Evolutionary conservation across 2,329 filamentous ascomycete genomes (phyloP), one percentile per base, ranked within the genome.

Genomic region (Camillea tinctor): DNA sequence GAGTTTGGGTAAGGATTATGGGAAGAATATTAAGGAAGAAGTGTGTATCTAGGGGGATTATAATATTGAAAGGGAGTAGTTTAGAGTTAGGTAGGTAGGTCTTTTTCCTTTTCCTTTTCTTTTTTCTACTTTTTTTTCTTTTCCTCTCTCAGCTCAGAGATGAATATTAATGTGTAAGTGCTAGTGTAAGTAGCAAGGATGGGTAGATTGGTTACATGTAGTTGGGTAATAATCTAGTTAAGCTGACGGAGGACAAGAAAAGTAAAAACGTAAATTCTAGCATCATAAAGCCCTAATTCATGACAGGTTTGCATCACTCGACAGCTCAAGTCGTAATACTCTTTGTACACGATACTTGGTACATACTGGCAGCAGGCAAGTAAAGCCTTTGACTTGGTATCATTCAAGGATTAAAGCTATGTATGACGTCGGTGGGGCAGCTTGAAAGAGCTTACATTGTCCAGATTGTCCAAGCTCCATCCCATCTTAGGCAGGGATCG

Each of bases 361-460:
- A 26, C 24, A 26, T 26, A 17, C 11, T 40, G 36, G 36, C 11
- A 13, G 36, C 4, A 6, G 36, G 36, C 36, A 40, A 13, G 36
- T 40, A 40, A 40, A 40, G 36, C 36, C 36, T 17, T 40, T 9
- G 5, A 44, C 36, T 44, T 44, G 36, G 36, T 44, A 15, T 44
- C 36, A 44, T 44, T 44, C 36, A 44, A 17, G 13, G 36, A 7
- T 15, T 44, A 44, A 15, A 49, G 50, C 44, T 48, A 56, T 56
- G 56, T 54, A 54, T 54, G 51, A 58, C 49, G 51, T 50, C n/a
- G 51, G 56, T 58, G 50, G 51, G 22, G 55, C 0, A 19, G 4
- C 49, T 52, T 7, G 7, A 40, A 44, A n/a, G 22, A 15, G 50
- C 20, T 22, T 11, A 3, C n/a, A n/a, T n/a, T n/a, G n/a, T n/a